Conservation (phyloP, 352 stramenopile species). For the Pythium volutum region DNA sequence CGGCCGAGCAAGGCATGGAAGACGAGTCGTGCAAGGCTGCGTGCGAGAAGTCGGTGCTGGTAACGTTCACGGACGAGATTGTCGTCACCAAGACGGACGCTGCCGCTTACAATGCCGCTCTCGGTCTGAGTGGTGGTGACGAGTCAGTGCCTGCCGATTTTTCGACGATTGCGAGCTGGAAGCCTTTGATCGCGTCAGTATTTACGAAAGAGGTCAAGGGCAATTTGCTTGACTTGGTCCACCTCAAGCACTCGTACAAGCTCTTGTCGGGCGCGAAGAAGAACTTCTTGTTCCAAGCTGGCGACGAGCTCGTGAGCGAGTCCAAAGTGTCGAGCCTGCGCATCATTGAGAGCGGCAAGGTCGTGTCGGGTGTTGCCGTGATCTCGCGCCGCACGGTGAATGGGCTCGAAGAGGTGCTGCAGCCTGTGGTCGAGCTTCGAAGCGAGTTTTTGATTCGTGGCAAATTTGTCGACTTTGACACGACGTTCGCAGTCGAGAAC, state of each 20-base stretch:
- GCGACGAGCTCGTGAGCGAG: conserved; percentile 71
- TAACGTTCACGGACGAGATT: conserved; percentile 63
- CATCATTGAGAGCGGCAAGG: conserved; percentile 79
- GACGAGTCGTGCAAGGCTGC: conserved; percentile 53
- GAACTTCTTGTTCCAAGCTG: conserved; percentile 44
- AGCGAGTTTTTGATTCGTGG: conserved; percentile 87
- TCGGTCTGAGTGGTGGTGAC: conserved; percentile 37
- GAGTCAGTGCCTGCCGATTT: conserved; percentile 61
- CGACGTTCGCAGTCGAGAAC: conserved; percentile 64
- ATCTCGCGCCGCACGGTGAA: conserved; percentile 62
- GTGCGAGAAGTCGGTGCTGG: conserved; percentile 56
- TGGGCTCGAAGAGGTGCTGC: conserved; percentile 46
- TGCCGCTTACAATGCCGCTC: conserved; percentile 50
- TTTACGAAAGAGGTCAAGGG: conserved; percentile 80
- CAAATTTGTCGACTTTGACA: conserved; percentile 69
- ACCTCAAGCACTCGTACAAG: conserved; percentile 86
- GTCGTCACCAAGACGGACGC: conserved; percentile 55
- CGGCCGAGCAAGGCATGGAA: conserved; percentile 57
- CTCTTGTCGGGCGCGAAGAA: conserved; percentile 34
- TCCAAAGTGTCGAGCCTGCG: conserved; percentile 66
- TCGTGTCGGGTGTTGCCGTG: conserved; percentile 64
- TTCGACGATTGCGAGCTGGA: conserved; percentile 76
- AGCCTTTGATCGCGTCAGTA: conserved; percentile 77
- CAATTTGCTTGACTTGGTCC: conserved; percentile 80
- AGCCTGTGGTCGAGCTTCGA: conserved; percentile 69